Evolutionary conservation across 257 asterid species (phyloP).

Genomic region (Solanum lycopersicoides): DNA sequence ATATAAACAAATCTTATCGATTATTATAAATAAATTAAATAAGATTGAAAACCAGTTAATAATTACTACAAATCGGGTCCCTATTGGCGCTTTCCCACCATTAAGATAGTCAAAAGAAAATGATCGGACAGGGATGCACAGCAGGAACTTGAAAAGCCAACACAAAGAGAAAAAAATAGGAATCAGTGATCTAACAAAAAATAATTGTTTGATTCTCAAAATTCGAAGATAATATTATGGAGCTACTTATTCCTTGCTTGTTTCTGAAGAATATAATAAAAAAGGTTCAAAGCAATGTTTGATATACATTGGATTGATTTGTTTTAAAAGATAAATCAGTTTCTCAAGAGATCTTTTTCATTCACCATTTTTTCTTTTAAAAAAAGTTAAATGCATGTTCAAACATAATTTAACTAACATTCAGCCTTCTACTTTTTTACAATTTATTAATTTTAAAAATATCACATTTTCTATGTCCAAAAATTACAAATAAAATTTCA

Average conservation of each 20-base stretch:
- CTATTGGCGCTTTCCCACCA: background rate
- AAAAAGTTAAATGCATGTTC: background rate
- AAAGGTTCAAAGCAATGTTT: background rate
- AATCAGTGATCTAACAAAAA: background rate
- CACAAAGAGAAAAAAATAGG: background rate
- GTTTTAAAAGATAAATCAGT: background rate
- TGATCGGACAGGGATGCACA: background rate
- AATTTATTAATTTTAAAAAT: background rate
- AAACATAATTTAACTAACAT: background rate
- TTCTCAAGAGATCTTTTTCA: background rate
- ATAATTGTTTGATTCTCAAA: background rate
- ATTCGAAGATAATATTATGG: background rate
- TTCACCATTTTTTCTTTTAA: background rate
- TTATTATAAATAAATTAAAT: too few relatives aligned
- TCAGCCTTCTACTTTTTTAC: background rate
- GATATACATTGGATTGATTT: background rate
- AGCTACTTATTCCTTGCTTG: background rate
- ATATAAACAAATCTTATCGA: background rate
- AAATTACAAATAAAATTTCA: background rate
- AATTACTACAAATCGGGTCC: background rate
- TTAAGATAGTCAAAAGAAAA: background rate
- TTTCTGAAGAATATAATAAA: background rate
- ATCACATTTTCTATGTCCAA: background rate
- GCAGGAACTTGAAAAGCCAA: background rate
- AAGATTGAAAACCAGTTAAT: too few relatives aligned